These are phyloP conservation scores for Aspergillus ruber DNA, from an alignment of 2,329 filamentous ascomycete species.

Conservation along the genomic window DNA sequence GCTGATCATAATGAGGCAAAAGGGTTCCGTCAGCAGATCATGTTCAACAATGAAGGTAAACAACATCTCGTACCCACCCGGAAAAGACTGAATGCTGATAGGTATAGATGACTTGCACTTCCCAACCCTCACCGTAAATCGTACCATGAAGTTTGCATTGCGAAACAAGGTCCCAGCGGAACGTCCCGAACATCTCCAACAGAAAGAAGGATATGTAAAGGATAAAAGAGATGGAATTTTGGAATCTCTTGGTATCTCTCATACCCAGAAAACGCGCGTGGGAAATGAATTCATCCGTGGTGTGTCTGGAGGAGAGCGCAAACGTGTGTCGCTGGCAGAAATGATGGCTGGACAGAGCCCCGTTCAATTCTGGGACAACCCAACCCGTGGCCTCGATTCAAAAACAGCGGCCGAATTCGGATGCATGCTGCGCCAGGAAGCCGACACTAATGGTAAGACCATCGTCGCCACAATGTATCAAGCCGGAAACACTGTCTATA, in stretches of 20 bases:
- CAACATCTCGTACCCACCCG: not conserved
- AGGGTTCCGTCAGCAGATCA: conserved; percentile 39
- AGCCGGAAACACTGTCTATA: conserved; percentile 61
- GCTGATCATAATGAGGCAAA: conserved; percentile 44
- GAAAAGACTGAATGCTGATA: not conserved
- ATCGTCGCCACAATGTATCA: conserved; percentile 62
- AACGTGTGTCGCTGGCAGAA: conserved; percentile 62
- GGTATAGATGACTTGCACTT: conserved; percentile 60
- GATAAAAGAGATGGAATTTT: conserved; percentile 28
- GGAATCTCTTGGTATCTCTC: conserved; percentile 28
- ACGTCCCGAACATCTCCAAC: conserved; percentile 16
- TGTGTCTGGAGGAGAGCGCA: conserved; percentile 62
- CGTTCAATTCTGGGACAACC: conserved; percentile 62
- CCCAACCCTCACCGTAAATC: conserved; percentile 65
- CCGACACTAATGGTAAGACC: conserved; percentile 52
- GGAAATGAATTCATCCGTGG: conserved; percentile 61
- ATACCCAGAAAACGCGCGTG: conserved; percentile 58
- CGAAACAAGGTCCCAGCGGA: conserved; percentile 39
- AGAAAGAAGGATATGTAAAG: conserved; percentile 24
- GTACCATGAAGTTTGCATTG: conserved; percentile 66
- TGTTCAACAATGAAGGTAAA: conserved; percentile 64
- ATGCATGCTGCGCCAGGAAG: conserved; percentile 54
- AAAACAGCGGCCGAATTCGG: conserved; percentile 56
- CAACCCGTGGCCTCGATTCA: conserved; percentile 59
- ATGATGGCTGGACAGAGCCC: conserved; percentile 43